phyloP scores from a whole-genome alignment of 169 alveolate species.

The Theileria orientalis region DNA sequence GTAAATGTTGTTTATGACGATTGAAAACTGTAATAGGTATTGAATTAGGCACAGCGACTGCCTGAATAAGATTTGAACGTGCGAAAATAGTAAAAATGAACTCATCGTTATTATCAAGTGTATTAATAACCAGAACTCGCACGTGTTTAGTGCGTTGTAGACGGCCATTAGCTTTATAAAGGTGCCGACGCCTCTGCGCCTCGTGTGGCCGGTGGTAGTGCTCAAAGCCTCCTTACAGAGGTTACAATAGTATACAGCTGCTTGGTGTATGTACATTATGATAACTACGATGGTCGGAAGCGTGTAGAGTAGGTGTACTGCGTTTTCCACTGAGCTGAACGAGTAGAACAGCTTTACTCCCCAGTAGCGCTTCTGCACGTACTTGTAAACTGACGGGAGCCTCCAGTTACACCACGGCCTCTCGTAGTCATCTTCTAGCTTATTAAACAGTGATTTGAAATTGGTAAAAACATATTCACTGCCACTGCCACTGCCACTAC shows the following conservation, averaged over 20 bases:
- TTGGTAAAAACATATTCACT: no score
- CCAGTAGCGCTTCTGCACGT: constrained; percentile 73
- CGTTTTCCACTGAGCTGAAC: neutral
- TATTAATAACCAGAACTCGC: constrained; percentile 26
- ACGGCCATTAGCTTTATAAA: no score
- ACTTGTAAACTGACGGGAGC: constrained; percentile 61
- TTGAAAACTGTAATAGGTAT: constrained; percentile 10
- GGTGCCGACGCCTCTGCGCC: no score
- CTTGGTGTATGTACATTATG: neutral
- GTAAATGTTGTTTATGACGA: constrained; percentile 18
- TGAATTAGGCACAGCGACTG: constrained; percentile 39
- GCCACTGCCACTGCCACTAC: no score
- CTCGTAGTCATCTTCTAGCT: no score
- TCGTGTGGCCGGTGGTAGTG: no score
- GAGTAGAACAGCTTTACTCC: constrained; percentile 60
- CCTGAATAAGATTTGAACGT: constrained; percentile 42
- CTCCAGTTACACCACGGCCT: constrained; percentile 71
- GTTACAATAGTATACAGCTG: no score
- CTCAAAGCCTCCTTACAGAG: no score
- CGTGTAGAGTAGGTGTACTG: neutral
- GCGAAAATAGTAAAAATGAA: constrained; percentile 39
- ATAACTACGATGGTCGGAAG: neutral
- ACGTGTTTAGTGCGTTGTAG: no score
- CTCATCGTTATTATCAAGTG: constrained; percentile 29
- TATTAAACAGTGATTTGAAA: no score